Percentiles rank a stretch among this genome's conserved stretches.
phyloP scores from a whole-genome alignment of 75 land plant species.

The Pseudotsuga menziesii region DNA sequence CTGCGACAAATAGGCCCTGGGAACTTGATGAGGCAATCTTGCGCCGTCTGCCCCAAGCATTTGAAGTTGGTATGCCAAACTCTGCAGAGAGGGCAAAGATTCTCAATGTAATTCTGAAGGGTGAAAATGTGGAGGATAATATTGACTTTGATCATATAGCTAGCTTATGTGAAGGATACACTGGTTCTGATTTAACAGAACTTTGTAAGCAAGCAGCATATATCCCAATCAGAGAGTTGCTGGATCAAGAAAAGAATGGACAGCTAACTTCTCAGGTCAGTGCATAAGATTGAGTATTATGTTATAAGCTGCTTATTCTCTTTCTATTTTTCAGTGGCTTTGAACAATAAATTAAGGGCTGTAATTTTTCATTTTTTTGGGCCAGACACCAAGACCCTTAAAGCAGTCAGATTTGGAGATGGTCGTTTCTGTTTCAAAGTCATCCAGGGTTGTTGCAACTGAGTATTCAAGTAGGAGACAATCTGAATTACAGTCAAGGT shows the following conservation, averaged over 20 bases:
- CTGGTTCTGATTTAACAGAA: constrained; percentile 48
- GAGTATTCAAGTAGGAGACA: constrained; percentile 20
- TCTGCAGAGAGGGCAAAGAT: constrained; percentile 37
- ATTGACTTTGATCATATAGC: constrained; percentile 42
- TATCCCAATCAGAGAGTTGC: constrained; percentile 43
- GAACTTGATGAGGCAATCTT: constrained; percentile 56
- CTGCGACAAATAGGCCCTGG: constrained; percentile 65
- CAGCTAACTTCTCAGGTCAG: constrained; percentile 13
- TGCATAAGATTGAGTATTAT: not conserved
- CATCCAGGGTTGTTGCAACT: constrained; percentile 21
- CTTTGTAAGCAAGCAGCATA: constrained; percentile 58
- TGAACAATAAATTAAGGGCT: not conserved
- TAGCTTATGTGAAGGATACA: constrained; percentile 38
- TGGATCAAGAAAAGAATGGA: constrained; percentile 29
- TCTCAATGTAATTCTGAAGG: constrained; percentile 41
- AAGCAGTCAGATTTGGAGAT: constrained; percentile 31
- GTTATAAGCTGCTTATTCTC: not conserved
- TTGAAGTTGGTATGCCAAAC: constrained; percentile 56
- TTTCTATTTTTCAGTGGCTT: not conserved
- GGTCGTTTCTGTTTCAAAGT: constrained; percentile 19
- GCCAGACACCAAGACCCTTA: constrained; percentile 23
- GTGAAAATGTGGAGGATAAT: constrained; percentile 31
- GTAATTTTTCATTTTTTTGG: not conserved
- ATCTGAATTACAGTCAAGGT: not conserved
- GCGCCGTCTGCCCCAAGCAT: constrained; percentile 56